Conservation (phyloP, 495 filamentous ascomycete species). For the Annulohypoxylon nitens region DNA sequence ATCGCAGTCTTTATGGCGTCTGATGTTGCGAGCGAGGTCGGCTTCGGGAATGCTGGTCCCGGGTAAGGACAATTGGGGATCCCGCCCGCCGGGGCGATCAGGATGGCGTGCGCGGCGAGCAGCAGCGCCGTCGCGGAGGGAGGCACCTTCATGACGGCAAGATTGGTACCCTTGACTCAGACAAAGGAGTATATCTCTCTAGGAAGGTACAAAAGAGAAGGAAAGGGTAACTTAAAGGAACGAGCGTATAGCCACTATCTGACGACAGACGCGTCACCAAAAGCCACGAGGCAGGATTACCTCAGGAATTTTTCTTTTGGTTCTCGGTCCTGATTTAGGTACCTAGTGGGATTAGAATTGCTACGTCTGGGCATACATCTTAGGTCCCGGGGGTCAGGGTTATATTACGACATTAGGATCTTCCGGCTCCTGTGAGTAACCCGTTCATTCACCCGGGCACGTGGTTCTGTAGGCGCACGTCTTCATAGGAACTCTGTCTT, state of each 20-base stretch:
- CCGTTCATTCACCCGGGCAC: slow-evolving; percentile 33
- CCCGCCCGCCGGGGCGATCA: slow-evolving; percentile 25
- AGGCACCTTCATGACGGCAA: slow-evolving; percentile 13
- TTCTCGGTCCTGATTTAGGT: not conserved
- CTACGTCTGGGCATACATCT: slow-evolving; percentile 31
- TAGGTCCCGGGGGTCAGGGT: not conserved
- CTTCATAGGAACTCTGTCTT: slow-evolving; percentile 25
- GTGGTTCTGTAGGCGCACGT: slow-evolving; percentile 19
- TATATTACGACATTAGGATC: slow-evolving; percentile 30
- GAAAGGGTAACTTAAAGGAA: not conserved
- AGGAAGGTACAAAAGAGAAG: not conserved
- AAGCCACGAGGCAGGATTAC: not conserved
- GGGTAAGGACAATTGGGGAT: slow-evolving; percentile 62
- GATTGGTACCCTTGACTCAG: not conserved
- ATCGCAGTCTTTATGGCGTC: slow-evolving; percentile 53
- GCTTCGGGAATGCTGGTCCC: slow-evolving; percentile 63
- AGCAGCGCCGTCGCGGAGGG: slow-evolving; percentile 13
- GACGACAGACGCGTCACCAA: slow-evolving; percentile 5
- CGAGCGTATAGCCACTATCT: not conserved
- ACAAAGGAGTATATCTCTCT: not conserved
- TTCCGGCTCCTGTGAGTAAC: slow-evolving; percentile 6
- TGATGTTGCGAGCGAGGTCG: slow-evolving; percentile 53
- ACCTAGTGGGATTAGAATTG: not conserved
- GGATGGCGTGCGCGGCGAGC: slow-evolving; percentile 4
- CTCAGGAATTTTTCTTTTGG: not conserved